phyloP scores from a whole-genome alignment of 371 early-diverging fungal genomes.

The Mucor saturninus region DNA sequence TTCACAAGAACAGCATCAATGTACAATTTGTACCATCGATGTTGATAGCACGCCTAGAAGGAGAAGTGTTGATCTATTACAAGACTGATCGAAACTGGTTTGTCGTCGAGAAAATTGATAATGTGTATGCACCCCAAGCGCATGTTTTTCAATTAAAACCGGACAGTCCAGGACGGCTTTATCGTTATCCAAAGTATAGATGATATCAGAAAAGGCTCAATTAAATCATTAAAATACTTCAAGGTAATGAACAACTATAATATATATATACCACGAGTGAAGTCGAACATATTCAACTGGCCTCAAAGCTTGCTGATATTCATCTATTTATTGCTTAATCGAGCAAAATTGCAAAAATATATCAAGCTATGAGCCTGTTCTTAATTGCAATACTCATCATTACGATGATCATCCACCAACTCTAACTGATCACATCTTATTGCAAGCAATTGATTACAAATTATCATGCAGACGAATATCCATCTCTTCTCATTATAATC shows the following conservation, averaged over 20 bases:
- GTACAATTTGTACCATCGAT: slow-evolving; percentile 12
- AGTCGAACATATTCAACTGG: slow-evolving; percentile 27
- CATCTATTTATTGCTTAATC: slow-evolving; percentile 27
- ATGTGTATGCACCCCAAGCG: slow-evolving; percentile 6
- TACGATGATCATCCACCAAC: slow-evolving; percentile 22
- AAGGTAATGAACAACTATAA: too few species aligned
- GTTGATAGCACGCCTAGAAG: slow-evolving; percentile 20
- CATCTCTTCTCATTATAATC: slow-evolving; percentile 5
- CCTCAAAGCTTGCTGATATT: slow-evolving; percentile 21
- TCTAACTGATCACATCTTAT: slow-evolving; percentile 16
- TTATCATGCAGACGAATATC: slow-evolving; percentile 19
- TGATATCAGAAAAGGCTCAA: too few species aligned
- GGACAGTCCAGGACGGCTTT: too few species aligned
- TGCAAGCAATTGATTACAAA: background rate
- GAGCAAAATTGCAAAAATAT: slow-evolving; percentile 25
- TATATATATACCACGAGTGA: slow-evolving; percentile 33
- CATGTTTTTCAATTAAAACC: too few species aligned
- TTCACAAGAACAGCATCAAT: slow-evolving; percentile 11
- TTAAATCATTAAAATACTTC: too few species aligned
- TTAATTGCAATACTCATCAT: slow-evolving; percentile 21
- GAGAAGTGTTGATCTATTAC: slow-evolving; percentile 16
- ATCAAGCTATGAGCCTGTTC: slow-evolving; percentile 26
- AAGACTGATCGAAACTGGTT: slow-evolving; percentile 14
- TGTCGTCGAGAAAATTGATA: slow-evolving; percentile 15
- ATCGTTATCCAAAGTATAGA: too few species aligned